Evolutionary conservation across 1,139 yeast genomes (phyloP).

Genomic region (Meyerozyma smithsonii): DNA sequence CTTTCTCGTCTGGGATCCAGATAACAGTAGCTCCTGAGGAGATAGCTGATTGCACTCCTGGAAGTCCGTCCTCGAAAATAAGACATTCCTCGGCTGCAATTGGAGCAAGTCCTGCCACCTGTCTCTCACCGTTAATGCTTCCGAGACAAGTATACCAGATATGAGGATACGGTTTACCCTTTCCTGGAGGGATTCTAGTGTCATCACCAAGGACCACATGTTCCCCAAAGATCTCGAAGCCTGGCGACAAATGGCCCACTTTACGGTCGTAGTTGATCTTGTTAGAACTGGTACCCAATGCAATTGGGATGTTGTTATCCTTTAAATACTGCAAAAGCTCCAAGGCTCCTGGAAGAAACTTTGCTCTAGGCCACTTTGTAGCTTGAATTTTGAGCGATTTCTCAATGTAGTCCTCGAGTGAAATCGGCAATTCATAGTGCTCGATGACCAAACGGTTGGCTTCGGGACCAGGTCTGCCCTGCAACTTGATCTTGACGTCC

Average conservation of each 20-base stretch:
- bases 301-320: constrained; percentile 61
- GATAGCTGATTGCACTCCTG: constrained; percentile 77
- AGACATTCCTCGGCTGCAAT: constrained; percentile 74
- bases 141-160: constrained; percentile 82
- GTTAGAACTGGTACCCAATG: constrained; percentile 87
- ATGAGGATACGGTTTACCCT: constrained; percentile 91
- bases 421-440: constrained; percentile 61
- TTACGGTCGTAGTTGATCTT: constrained; percentile 56
- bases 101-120: constrained; percentile 28
- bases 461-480: constrained; percentile 84
- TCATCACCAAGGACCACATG: constrained; percentile 89
- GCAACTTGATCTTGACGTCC: constrained; percentile 81
- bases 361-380: constrained; percentile 55
- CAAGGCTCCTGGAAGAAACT: constrained; percentile 79
- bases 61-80: constrained; percentile 91
- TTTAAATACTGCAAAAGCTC: constrained; percentile 55
- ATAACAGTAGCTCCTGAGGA: constrained; percentile 83
- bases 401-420: constrained; percentile 56
- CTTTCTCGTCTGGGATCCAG: constrained; percentile 88
- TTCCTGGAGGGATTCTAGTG: constrained; percentile 69
- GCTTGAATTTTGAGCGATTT: constrained; percentile 53
- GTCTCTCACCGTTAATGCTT: constrained; percentile 51
- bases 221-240: constrained; percentile 58
- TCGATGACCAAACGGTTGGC: constrained; percentile 59
- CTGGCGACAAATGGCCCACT: constrained; percentile 60